A percentile compares a stretch with the other conserved stretches of the same genome.
phyloP scores from a whole-genome alignment of 805 yeast species.

The Metschnikowia matae region DNA sequence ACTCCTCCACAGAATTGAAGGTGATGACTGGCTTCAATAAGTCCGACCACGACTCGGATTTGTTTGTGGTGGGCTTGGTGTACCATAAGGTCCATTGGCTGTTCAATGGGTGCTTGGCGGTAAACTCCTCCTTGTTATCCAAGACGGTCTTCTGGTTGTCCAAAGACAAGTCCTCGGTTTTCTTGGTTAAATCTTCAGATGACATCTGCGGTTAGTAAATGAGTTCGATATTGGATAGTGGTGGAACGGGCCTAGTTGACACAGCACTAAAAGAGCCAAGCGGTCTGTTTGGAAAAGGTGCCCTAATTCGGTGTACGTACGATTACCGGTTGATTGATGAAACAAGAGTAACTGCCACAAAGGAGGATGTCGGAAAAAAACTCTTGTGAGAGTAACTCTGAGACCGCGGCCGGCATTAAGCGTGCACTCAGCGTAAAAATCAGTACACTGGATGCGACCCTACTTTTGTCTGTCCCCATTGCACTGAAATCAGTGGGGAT shows the following conservation, averaged over 20 bases:
- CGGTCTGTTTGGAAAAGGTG: no score
- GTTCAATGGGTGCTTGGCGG: conserved; percentile 83
- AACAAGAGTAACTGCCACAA: conserved; percentile 9
- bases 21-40: conserved; percentile 89
- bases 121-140: conserved; percentile 58
- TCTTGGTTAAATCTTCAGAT: conserved; percentile 41
- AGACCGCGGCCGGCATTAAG: conserved; percentile 8
- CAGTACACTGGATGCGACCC: conserved; percentile 7
- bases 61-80: conserved; percentile 83
- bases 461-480: no score
- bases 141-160: conserved; percentile 48
- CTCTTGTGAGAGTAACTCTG: conserved; percentile 21
- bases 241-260: no score
- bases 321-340: conserved; percentile 10
- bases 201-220: conserved; percentile 25
- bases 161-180: conserved; percentile 43
- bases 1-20: conserved; percentile 93
- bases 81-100: conserved; percentile 96
- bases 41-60: conserved; percentile 85
- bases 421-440: conserved; percentile 12
- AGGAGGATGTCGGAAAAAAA: conserved; percentile 22
- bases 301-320: conserved; percentile 7
- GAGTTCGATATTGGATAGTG: no score
- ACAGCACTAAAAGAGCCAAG: no score
- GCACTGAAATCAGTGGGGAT: no score